Percentiles rank a stretch among this genome's conserved stretches.
phyloP scores from a whole-genome alignment of 2,329 filamentous ascomycete species.

The Apiospora sp. region DNA sequence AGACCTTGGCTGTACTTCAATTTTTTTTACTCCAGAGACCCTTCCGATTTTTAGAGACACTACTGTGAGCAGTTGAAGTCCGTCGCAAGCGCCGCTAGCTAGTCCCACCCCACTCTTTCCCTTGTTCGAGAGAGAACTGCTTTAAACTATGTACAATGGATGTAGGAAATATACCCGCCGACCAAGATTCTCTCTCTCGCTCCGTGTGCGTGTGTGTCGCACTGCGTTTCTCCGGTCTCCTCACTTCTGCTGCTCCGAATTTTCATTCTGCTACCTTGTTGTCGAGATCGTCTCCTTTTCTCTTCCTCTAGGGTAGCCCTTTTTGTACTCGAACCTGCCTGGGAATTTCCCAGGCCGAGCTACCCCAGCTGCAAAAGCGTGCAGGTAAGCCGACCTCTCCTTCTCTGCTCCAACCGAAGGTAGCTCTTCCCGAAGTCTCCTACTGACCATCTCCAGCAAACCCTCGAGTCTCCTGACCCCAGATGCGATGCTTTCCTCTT shows the following conservation, averaged over 20 bases:
- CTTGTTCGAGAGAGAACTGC: slow-evolving; percentile 10
- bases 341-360: background rate
- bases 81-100: slow-evolving; percentile 20
- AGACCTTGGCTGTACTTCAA: background rate
- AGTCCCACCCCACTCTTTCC: slow-evolving; percentile 3
- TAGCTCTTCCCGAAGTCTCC: background rate
- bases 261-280: background rate
- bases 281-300: background rate
- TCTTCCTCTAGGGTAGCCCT: background rate
- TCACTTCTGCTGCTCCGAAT: background rate
- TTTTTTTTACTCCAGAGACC: background rate
- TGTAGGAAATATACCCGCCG: slow-evolving; percentile 12
- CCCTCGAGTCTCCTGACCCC: background rate
- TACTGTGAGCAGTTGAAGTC: background rate
- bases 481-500: background rate
- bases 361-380: background rate
- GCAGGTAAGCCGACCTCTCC: slow-evolving; percentile 19
- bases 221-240: slow-evolving; percentile 12
- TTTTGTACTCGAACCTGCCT: background rate
- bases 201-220: background rate
- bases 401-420: slow-evolving; percentile 8
- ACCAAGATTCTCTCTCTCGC: background rate
- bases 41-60: background rate
- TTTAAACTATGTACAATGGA: slow-evolving; percentile 8
- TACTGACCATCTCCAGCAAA: background rate